Percentiles rank a stretch among this genome's conserved stretches.
Conservation (phyloP, 108 stramenopile species). For the Epithemia pelagica region DNA sequence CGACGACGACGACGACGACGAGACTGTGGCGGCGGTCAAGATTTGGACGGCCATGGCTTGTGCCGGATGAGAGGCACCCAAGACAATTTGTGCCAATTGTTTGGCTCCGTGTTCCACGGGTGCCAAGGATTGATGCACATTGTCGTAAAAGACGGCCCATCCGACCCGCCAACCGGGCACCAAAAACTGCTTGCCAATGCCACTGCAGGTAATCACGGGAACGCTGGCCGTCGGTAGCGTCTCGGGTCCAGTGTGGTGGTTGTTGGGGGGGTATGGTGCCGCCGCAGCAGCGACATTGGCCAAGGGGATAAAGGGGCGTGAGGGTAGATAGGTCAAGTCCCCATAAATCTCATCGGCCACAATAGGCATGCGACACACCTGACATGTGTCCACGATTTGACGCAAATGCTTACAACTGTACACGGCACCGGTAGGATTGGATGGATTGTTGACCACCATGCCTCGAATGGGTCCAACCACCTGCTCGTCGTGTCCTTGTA, state of each 20-base stretch:
- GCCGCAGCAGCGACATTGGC: conserved; percentile 47
- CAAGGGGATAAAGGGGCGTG: conserved; percentile 57
- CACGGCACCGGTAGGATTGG: conserved; percentile 89
- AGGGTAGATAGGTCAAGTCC: conserved; percentile 55
- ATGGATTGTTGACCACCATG: conserved; percentile 90
- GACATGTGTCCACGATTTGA: conserved; percentile 56
- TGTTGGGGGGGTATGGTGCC: conserved; percentile 12
- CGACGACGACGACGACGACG: conserved; percentile 43
- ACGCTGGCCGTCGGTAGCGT: no score
- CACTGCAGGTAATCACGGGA: conserved; percentile 82
- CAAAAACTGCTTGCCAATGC: conserved; percentile 89
- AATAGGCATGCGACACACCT: conserved; percentile 57
- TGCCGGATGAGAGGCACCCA: conserved; percentile 74
- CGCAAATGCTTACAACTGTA: conserved; percentile 70
- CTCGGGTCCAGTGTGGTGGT: background rate
- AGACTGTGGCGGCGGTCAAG: no score
- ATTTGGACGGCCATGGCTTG: conserved; percentile 30
- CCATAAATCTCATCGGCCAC: conserved; percentile 95
- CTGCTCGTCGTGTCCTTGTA: background rate
- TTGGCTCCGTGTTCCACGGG: conserved; percentile 66
- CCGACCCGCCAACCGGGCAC: conserved; percentile 91
- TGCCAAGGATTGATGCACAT: conserved; percentile 40
- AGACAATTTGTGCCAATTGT: conserved; percentile 71
- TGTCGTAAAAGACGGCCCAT: conserved; percentile 61
- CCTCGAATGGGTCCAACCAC: conserved; percentile 27